Conservation (phyloP, 192 early-diverging fungal genomes). For the Dissophora globulifera region DNA sequence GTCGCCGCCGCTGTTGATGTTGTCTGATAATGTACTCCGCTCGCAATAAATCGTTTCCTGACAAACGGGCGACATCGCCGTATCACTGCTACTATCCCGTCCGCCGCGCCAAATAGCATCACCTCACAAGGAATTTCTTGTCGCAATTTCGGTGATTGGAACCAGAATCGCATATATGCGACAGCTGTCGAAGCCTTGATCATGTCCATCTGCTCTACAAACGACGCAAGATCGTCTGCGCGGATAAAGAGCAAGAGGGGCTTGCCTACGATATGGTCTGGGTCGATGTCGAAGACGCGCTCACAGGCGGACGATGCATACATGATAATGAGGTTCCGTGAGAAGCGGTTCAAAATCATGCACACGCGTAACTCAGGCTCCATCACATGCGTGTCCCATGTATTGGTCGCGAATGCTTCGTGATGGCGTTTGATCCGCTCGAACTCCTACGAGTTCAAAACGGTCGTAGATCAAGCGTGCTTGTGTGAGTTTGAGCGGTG, state of each 20-base stretch:
- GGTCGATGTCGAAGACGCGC: background rate
- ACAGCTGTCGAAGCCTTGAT: constrained; percentile 22
- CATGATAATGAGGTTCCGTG: constrained; percentile 17
- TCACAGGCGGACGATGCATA: constrained; percentile 29
- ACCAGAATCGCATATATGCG: constrained; percentile 35
- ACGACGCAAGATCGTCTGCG: constrained; percentile 28
- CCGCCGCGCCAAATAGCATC: constrained; percentile 24
- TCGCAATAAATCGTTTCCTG: constrained; percentile 1
- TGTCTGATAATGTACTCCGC: background rate
- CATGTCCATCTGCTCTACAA: constrained; percentile 31
- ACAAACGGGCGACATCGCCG: constrained; percentile 14
- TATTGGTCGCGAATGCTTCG: constrained; percentile 2
- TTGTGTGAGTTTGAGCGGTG: background rate
- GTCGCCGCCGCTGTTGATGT: too few species aligned
- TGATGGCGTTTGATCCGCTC: constrained; percentile 21
- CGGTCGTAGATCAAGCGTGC: too few species aligned
- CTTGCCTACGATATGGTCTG: constrained; percentile 22
- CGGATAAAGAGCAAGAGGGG: constrained; percentile 30
- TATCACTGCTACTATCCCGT: constrained; percentile 14
- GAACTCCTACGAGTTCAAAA: constrained; percentile 2
- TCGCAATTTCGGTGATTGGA: constrained; percentile 19
- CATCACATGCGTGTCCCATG: constrained; percentile 21
- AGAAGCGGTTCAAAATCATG: constrained; percentile 43
- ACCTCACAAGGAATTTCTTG: constrained; percentile 23
- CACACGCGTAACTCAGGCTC: constrained; percentile 32